Evolutionary conservation across 768 basidiomycete genomes (phyloP), one percentile per base, ranked within the genome.

Genomic region (Kwoniella pini): DNA sequence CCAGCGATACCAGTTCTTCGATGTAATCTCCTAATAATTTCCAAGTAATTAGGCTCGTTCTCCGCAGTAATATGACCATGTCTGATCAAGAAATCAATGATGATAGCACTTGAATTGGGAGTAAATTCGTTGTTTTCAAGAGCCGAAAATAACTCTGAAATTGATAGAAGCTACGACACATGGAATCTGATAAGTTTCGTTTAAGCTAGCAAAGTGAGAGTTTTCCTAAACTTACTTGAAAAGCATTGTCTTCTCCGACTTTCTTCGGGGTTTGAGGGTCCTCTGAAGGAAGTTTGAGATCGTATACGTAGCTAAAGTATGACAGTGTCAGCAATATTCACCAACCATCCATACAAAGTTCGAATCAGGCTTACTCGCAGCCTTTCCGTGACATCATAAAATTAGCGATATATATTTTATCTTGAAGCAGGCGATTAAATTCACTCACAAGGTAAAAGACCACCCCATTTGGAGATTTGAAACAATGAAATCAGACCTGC

Each of bases 221-320:
- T 12, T n/a, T n/a, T n/a, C n/a, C n/a, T 22, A 6, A 3, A 24
- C 44, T 10, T 27, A 91, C 92, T 81, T 91, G 85, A 69, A 99
- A 98, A 1, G 84, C 87, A 74, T 94, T 95, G 74, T 98, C 96
- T 24, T 90, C 92, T 67, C 98, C 95, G 19, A 84, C 80, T 0
- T 92, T 90, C 52, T 82, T 82, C 9, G 90, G 91, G 46, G 81
- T 80, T 64, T 87, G 84, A 15, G 69, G 69, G 13, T 55, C 52
- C 33, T 50, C 40, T 4, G 80, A 63, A 0, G 91, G 91, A 17
- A 95, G 83, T 53, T 78, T 76, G 45, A 96, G 81, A 68, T 97
- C 91, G 71, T 91, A 98, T 21, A 88, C 81, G 74, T 90, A 93
- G 81, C 90, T 91, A 69, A 9, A 46, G 13, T 7, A 15, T 2